Evolutionary conservation across 345 rosid genomes (phyloP).

Genomic region (Boechera retrofracta): DNA sequence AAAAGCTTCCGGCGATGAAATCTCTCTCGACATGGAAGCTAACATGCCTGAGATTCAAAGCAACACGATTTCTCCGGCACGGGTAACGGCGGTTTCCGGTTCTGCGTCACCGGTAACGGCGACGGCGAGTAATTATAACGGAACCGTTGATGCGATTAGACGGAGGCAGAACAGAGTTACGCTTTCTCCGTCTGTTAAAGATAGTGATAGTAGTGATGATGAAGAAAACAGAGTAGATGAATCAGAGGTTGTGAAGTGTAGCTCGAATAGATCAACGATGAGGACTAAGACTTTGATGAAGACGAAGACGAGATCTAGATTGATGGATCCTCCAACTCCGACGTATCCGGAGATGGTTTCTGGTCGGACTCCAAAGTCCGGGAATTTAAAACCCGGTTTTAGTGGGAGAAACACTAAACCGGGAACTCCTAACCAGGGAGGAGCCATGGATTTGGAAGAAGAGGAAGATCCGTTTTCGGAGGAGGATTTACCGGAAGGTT

Average conservation of each 20-base stretch:
- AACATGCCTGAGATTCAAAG: slow-evolving; percentile 74
- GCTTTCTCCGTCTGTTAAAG: slow-evolving; percentile 43
- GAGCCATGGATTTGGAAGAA: slow-evolving; percentile 54
- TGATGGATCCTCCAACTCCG: slow-evolving; percentile 68
- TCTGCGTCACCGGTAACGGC: slow-evolving; percentile 39
- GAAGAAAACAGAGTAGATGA: slow-evolving; percentile 40
- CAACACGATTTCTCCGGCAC: slow-evolving; percentile 25
- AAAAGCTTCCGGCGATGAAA: slow-evolving; percentile 71
- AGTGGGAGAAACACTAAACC: slow-evolving; percentile 46
- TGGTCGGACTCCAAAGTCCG: slow-evolving; percentile 48
- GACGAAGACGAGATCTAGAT: slow-evolving; percentile 68
- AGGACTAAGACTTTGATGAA: slow-evolving; percentile 50
- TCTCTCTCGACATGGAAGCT: slow-evolving; percentile 74
- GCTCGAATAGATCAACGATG: slow-evolving; percentile 54
- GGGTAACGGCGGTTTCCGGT: slow-evolving; percentile 51
- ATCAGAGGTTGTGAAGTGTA: slow-evolving; percentile 60
- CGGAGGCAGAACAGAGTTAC: slow-evolving; percentile 50
- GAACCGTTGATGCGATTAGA: slow-evolving; percentile 37
- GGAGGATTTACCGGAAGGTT: slow-evolving; percentile 84
- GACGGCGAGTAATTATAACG: slow-evolving; percentile 26
- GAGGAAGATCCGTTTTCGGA: slow-evolving; percentile 77
- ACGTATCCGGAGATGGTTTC: slow-evolving; percentile 47
- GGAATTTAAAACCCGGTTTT: slow-evolving; percentile 54
- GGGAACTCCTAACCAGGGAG: slow-evolving; percentile 29
- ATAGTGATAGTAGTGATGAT: slow-evolving; percentile 39